Evolutionary conservation across 2,329 filamentous ascomycete species (phyloP).

Genomic region (Endoconidiophora polonica): DNA sequence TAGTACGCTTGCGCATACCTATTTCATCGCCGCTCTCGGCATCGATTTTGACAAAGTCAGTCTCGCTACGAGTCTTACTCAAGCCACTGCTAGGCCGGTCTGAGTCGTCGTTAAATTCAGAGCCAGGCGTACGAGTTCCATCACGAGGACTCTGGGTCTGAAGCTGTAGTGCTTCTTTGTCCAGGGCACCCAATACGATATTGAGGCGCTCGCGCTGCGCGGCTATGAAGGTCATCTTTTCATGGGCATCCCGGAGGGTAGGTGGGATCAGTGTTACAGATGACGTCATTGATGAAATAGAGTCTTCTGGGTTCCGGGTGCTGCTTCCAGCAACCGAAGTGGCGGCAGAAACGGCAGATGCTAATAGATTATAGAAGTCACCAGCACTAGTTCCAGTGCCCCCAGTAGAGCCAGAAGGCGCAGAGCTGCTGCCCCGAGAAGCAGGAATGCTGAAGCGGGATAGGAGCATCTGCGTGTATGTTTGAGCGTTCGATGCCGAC

Average conservation of each 20-base stretch:
- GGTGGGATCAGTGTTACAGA: conserved; percentile 47
- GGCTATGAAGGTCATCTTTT: conserved; percentile 59
- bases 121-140: conserved; percentile 4
- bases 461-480: conserved; percentile 68
- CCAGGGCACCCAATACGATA: conserved; percentile 59
- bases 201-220: conserved; percentile 65
- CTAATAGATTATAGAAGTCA: conserved; percentile 66
- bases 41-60: conserved; percentile 80
- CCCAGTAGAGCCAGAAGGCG: conserved; percentile 18
- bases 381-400: conserved; percentile 26
- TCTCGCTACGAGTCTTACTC: conserved; percentile 70
- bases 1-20: conserved; percentile 22
- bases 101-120: conserved; percentile 15
- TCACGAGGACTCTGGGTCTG: conserved; percentile 20
- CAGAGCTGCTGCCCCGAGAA: conserved; percentile 27
- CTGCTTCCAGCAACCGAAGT: conserved; percentile 18
- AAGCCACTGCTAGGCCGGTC: conserved; percentile 36
- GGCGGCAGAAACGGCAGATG: conserved; percentile 49
- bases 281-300: conserved; percentile 7
- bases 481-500: conserved; percentile 28
- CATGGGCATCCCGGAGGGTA: conserved; percentile 42
- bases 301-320: conserved; percentile 13
- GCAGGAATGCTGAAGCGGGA: conserved; percentile 68
- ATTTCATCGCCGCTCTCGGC: conserved; percentile 50
- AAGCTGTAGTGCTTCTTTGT: conserved; percentile 56